Percentiles rank a stretch among this genome's conserved stretches.
These are phyloP conservation scores for Chlamydomonas reinhardtii DNA, from an alignment of 163 green algal genomes.

Conservation along the genomic window DNA sequence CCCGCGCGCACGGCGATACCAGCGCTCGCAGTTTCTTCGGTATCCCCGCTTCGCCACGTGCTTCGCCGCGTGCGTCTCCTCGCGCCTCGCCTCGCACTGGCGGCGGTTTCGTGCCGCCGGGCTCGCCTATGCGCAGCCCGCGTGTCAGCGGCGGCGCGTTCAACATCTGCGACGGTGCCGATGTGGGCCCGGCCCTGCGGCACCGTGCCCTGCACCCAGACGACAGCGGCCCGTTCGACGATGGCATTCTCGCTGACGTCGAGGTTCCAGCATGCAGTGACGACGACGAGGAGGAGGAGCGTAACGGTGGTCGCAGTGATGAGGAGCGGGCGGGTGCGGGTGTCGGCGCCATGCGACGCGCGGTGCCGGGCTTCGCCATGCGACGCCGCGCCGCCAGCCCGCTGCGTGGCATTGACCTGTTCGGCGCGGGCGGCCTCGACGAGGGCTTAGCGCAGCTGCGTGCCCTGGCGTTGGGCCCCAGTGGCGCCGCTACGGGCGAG, in stretches of 20 bases:
- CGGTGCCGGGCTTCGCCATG: no score
- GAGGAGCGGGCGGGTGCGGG: no score
- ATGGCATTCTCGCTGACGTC: not conserved
- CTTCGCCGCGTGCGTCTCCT: no score
- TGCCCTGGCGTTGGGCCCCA: not conserved
- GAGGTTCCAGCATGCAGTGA: not conserved
- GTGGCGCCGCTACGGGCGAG: no score
- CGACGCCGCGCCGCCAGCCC: no score
- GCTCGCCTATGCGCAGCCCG: not conserved
- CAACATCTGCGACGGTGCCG: slow-evolving; percentile 14
- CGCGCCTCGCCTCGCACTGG: no score
- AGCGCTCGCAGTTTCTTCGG: no score
- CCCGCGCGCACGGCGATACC: no score
- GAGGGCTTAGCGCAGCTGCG: not conserved
- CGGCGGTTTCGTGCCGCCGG: no score
- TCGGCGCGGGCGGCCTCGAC: not conserved
- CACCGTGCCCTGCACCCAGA: slow-evolving; percentile 7
- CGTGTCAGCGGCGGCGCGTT: not conserved
- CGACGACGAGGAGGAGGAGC: not conserved
- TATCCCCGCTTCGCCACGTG: no score
- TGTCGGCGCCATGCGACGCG: no score
- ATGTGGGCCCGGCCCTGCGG: slow-evolving; percentile 17
- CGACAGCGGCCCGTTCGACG: not conserved
- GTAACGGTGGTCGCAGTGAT: no score
- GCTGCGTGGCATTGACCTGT: not conserved